Base-by-base conservation (phyloP, 352 stramenopile species). In the Phytopythium mirpurense region DNA sequence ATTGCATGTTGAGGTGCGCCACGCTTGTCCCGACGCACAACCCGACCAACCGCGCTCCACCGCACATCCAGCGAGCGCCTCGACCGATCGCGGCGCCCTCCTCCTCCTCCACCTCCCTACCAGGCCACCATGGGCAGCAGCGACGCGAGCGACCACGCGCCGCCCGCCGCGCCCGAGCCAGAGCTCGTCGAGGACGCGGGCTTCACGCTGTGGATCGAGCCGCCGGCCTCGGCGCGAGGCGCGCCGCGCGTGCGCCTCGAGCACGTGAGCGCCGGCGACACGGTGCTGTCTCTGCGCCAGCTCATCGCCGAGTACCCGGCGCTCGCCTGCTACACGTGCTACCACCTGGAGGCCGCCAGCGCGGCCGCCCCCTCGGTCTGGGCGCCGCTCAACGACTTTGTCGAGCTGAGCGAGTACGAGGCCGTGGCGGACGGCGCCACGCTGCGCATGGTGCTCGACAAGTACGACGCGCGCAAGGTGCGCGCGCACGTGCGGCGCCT, bases 281-380 rank as follows among this genome's bases (percentile, higher is more conserved):
- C 83, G 16, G 79, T 95, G 54, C 66, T 93, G 51, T 75, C 83
- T 42, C 64, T 95, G 58, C 83, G 83, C 47, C 85, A 95, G 62
- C 65, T 93, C 44, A 65, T 95, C 35, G 81, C 75, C 58, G 86
- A 95, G 67, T 88, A 89, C 65, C 86, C 86, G 14, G 48, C 69
- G 59, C 78, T 95, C 21, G 82, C 86, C 6, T 85, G 77, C 69
- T 87, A 91, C 63, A 95, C 86, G 60, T 92, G 82, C 65, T 95
- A 92, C 68, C 86, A 81, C 58, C 57, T 95, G 31, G 86, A 95
- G 48, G 72, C 69, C 32, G 66, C 69, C 43, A 63, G 46, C 16
- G 35, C 60, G 3, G 40, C 44, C 47, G 57, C 67, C 31, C n/a
- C 29, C 18, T 55, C 63, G 24, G 63, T 37, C 8, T 82, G 72